phyloP scores from a whole-genome alignment of 192 early-diverging fungal genomes.

The Gonapodya prolifera region DNA sequence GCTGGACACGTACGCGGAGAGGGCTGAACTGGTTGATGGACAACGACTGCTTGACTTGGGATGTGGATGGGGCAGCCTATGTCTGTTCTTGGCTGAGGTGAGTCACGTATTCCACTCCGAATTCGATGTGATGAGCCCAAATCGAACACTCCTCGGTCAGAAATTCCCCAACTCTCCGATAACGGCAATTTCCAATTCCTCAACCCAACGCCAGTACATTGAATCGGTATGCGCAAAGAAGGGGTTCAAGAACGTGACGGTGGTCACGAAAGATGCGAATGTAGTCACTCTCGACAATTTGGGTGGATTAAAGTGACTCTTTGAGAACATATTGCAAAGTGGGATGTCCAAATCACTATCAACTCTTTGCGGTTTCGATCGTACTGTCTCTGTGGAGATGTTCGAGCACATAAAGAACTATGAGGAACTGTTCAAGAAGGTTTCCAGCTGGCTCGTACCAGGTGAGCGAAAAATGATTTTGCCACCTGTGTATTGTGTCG shows the following conservation, averaged over 20 bases:
- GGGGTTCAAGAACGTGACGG: constrained; percentile 35
- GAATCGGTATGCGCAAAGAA: constrained; percentile 15
- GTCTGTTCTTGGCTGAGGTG: constrained; percentile 40
- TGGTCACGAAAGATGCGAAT: constrained; percentile 45
- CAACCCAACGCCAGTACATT: constrained; percentile 37
- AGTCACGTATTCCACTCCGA: neutral
- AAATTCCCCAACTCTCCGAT: constrained; percentile 40
- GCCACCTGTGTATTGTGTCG: neutral
- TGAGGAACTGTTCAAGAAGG: constrained; percentile 30
- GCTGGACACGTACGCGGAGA: constrained; percentile 40
- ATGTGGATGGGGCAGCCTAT: constrained; percentile 49
- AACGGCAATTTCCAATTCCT: constrained; percentile 45
- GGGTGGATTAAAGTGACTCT: constrained; percentile 6
- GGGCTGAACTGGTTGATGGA: constrained; percentile 38
- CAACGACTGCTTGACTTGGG: constrained; percentile 44
- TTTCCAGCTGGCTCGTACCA: constrained; percentile 40
- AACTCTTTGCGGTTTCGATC: constrained; percentile 27
- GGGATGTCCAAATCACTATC: neutral
- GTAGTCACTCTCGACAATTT: constrained; percentile 24
- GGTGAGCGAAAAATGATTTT: neutral
- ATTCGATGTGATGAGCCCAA: too few species aligned
- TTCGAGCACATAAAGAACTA: constrained; percentile 61
- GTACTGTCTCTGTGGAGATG: constrained; percentile 44
- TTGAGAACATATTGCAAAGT: neutral
- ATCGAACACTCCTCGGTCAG: too few species aligned